Evolutionary conservation across 2,329 filamentous ascomycete species (phyloP).

Genomic region (Dryadomyces sulphureus): DNA sequence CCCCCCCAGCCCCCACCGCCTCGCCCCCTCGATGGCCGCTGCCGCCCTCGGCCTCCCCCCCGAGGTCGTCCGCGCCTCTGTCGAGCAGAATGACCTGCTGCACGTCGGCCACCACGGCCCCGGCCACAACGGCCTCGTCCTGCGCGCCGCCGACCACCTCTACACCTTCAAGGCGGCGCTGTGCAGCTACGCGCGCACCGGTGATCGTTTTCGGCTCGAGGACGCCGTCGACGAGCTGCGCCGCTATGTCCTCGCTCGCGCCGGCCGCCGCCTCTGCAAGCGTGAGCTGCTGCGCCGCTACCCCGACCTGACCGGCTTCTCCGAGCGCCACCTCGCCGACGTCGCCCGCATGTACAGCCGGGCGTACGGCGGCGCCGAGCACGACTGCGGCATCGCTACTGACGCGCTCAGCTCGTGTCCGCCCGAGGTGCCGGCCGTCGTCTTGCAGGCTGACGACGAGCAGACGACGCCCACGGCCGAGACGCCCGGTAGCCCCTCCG

Average conservation of each 20-base stretch:
- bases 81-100: slow-evolving; percentile 44
- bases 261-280: slow-evolving; percentile 32
- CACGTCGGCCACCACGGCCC: slow-evolving; percentile 17
- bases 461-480: background rate
- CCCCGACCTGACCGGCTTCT: slow-evolving; percentile 29
- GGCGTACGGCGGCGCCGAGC: slow-evolving; percentile 36
- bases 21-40: slow-evolving; percentile 28
- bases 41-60: slow-evolving; percentile 29
- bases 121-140: slow-evolving; percentile 35
- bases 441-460: background rate
- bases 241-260: slow-evolving; percentile 37
- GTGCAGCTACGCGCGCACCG: slow-evolving; percentile 36
- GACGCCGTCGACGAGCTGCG: slow-evolving; percentile 49
- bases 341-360: slow-evolving; percentile 41
- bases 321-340: slow-evolving; percentile 32
- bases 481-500: background rate
- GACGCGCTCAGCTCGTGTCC: slow-evolving; percentile 17
- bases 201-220: slow-evolving; percentile 31
- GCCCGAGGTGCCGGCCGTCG: slow-evolving; percentile 6
- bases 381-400: slow-evolving; percentile 29
- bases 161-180: slow-evolving; percentile 51
- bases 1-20: slow-evolving; percentile 22
- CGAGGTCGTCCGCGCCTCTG: slow-evolving; percentile 39
- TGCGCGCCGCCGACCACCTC: slow-evolving; percentile 45
- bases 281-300: slow-evolving; percentile 39